phyloP scores from a whole-genome alignment of 148 eudicot species.

The Rhododendron williamsianum region DNA sequence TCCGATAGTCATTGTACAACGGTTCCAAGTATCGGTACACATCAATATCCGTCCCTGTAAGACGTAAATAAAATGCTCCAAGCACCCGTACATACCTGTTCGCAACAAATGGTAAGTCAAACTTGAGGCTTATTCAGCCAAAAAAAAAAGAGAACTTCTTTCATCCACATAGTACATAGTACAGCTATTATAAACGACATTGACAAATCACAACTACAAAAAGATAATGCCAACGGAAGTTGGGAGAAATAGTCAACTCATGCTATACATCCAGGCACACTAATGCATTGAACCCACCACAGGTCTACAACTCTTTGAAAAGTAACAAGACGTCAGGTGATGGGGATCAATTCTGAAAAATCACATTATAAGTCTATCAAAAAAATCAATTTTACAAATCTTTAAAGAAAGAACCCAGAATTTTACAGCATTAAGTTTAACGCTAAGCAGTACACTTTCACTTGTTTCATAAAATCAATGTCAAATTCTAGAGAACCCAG shows the following conservation, averaged over 20 bases:
- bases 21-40: constrained; percentile 89
- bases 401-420: background rate
- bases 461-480: background rate
- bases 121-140: background rate
- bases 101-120: background rate
- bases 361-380: background rate
- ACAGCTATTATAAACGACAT: background rate
- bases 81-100: constrained; percentile 83
- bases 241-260: background rate
- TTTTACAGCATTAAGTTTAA: background rate
- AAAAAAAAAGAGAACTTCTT: background rate
- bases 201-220: background rate
- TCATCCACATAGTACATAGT: background rate
- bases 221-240: background rate
- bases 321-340: background rate
- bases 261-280: background rate
- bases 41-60: constrained; percentile 88
- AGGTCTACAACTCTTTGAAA: background rate
- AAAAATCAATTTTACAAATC: background rate
- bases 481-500: background rate
- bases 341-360: background rate
- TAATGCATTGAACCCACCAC: background rate
- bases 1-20: constrained; percentile 84
- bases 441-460: background rate
- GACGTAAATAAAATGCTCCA: constrained; percentile 91